These are phyloP conservation scores for Kluyveromyces dobzhanskii DNA, from an alignment of 805 yeast species.

Conservation along the genomic window DNA sequence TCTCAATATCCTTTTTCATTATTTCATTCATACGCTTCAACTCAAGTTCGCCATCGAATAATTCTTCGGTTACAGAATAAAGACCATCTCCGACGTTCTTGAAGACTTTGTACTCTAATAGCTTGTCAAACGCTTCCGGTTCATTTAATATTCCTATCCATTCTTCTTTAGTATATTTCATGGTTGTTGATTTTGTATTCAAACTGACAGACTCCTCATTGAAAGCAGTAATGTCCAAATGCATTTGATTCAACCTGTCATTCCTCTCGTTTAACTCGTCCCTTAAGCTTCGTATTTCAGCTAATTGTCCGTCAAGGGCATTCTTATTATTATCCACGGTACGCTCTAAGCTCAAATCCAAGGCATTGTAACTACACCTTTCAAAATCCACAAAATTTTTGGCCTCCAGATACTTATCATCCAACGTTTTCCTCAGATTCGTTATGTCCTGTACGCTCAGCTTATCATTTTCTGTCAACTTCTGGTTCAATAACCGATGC, in stretches of 20 bases:
- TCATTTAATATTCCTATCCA: conserved; percentile 24
- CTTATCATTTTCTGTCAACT: conserved; percentile 5
- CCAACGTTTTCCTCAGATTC: conserved; percentile 11
- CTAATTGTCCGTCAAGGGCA: conserved; percentile 9
- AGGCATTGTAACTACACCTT: conserved; percentile 17
- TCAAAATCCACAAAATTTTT: conserved; percentile 21
- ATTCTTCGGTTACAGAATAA: conserved; percentile 20
- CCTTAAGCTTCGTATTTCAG: conserved; percentile 11
- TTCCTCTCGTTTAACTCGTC: conserved; percentile 14
- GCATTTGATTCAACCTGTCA: conserved; percentile 16
- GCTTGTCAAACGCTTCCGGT: conserved; percentile 12
- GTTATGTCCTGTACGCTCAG: conserved; percentile 8
- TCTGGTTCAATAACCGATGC: conserved; percentile 4
- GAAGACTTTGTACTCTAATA: conserved; percentile 17
- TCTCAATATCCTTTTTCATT: conserved; percentile 19
- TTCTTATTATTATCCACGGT: conserved; percentile 10
- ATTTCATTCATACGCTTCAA: conserved; percentile 16
- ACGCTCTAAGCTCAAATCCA: conserved; percentile 18
- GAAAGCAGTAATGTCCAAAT: conserved; percentile 16
- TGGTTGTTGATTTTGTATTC: conserved; percentile 15
- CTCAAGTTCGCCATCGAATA: conserved; percentile 22
- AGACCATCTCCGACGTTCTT: conserved; percentile 9
- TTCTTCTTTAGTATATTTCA: conserved; percentile 17
- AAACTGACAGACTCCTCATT: conserved; percentile 20
- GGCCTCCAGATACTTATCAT: conserved; percentile 18